Percentiles rank a stretch among this genome's conserved stretches.
Conservation (phyloP, 1,139 yeast species). For the Magnusiomyces fungicola region DNA sequence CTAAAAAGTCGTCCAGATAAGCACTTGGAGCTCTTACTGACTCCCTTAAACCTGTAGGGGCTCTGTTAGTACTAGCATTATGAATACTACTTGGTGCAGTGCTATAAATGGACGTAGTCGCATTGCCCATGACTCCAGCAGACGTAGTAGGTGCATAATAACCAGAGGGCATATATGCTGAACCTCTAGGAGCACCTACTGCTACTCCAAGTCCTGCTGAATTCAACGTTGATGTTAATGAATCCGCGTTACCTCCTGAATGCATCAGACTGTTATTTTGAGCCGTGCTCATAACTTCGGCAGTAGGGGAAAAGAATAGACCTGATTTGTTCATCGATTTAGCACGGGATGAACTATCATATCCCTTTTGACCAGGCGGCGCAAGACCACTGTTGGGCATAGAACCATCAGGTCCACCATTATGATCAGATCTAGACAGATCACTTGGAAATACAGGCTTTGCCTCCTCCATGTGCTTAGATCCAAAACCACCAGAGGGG, state of each 20-base stretch:
- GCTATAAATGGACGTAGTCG: constrained; percentile 21
- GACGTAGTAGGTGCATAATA: constrained; percentile 23
- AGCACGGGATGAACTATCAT: not conserved
- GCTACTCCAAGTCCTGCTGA: constrained; percentile 17
- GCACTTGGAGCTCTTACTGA: constrained; percentile 34
- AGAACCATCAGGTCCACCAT: not conserved
- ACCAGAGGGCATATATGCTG: constrained; percentile 34
- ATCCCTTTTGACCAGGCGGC: not conserved
- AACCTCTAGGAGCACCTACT: constrained; percentile 20
- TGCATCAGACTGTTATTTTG: constrained; percentile 6
- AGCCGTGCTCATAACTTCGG: constrained; percentile 52
- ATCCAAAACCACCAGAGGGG: constrained; percentile 2
- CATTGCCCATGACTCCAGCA: constrained; percentile 13
- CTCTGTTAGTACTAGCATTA: constrained; percentile 10
- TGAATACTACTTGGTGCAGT: constrained; percentile 11
- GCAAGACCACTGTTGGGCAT: not conserved
- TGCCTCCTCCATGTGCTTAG: not conserved
- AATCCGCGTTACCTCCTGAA: constrained; percentile 14
- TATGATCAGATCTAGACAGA: constrained; percentile 4
- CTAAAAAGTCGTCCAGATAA: constrained; percentile 34
- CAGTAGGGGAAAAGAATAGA: constrained; percentile 74
- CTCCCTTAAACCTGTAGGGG: constrained; percentile 10
- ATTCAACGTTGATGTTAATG: constrained; percentile 17
- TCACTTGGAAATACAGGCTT: not conserved
- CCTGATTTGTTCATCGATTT: constrained; percentile 18